phyloP scores from a whole-genome alignment of 1,284 basidiomycete genomes.

The Fomitopsis betulina region DNA sequence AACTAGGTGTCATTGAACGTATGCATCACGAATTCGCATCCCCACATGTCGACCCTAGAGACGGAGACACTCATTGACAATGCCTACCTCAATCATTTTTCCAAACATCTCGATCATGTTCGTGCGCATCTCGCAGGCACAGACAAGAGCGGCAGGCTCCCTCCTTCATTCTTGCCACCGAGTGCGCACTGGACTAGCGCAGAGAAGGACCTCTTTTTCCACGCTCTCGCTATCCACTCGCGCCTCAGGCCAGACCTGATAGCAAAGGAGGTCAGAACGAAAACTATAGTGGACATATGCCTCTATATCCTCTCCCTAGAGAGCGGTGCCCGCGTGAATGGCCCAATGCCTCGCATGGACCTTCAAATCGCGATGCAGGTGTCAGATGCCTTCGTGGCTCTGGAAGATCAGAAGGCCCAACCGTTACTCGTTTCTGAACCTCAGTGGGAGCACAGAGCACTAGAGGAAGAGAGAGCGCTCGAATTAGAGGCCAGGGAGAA shows the following conservation, averaged over 20 bases:
- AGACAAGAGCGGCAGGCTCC: slow-evolving; percentile 8
- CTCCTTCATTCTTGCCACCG: slow-evolving; percentile 41
- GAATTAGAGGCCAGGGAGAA: slow-evolving; percentile 14
- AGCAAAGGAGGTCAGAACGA: slow-evolving; percentile 56
- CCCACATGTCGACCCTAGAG: slow-evolving; percentile 2
- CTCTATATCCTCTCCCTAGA: slow-evolving; percentile 54
- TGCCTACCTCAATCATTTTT: slow-evolving; percentile 16
- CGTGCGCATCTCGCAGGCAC: slow-evolving; percentile 19
- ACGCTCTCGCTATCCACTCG: slow-evolving; percentile 57
- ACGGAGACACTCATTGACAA: slow-evolving; percentile 11
- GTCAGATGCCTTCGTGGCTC: slow-evolving; percentile 50
- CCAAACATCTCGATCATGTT: slow-evolving; percentile 16
- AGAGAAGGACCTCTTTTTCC: slow-evolving; percentile 73
- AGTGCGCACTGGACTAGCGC: slow-evolving; percentile 54
- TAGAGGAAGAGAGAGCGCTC: slow-evolving; percentile 21
- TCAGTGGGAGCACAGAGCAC: slow-evolving; percentile 1
- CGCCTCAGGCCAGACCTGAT: slow-evolving; percentile 69
- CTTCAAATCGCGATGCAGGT: slow-evolving; percentile 48
- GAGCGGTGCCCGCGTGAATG: slow-evolving; percentile 15
- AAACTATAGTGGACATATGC: slow-evolving; percentile 56
- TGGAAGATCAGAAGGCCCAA: slow-evolving; percentile 55
- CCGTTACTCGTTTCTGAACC: slow-evolving; percentile 33
- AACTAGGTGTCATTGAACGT: not conserved
- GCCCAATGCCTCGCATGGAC: slow-evolving; percentile 11
- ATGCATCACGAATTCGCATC: not conserved